These are phyloP conservation scores for Paramarasmius palmivorus DNA, from an alignment of 1,284 basidiomycete genomes.

Conservation along the genomic window DNA sequence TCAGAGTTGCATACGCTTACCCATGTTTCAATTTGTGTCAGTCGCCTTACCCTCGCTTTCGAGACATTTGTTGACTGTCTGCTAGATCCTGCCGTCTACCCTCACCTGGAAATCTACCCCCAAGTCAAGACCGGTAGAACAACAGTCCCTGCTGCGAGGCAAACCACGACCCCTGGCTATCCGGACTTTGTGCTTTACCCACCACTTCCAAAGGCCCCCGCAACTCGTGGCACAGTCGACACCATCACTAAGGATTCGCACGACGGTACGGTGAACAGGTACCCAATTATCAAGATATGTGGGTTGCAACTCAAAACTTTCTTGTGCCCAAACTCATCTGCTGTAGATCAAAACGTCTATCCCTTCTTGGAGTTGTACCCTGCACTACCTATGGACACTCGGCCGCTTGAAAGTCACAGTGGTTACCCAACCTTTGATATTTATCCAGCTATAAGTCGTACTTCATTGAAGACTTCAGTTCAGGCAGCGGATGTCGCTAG, in stretches of 20 bases:
- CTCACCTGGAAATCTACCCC: too few species aligned
- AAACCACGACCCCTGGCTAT: not conserved
- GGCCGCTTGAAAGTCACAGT: constrained; percentile 2
- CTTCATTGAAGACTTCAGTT: not conserved
- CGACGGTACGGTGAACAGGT: too few species aligned
- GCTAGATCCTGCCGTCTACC: too few species aligned
- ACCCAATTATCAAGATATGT: too few species aligned
- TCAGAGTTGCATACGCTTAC: not conserved
- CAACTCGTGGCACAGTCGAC: too few species aligned
- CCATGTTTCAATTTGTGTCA: constrained; percentile 6
- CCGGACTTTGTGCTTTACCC: constrained; percentile 3
- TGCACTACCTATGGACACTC: constrained; percentile 13
- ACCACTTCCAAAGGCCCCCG: not conserved
- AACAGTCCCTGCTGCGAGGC: too few species aligned
- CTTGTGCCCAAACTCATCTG: not conserved
- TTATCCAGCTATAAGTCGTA: constrained; percentile 5
- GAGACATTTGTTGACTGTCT: too few species aligned
- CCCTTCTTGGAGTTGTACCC: not conserved
- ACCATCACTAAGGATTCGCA: too few species aligned
- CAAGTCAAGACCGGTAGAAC: constrained; percentile 10
- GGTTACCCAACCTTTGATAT: constrained; percentile 5
- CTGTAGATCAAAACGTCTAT: not conserved
- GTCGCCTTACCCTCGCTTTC: not conserved
- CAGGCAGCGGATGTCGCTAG: not conserved
- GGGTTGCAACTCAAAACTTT: too few species aligned